Base-by-base conservation (phyloP, 305 asterid species). In the Monarda citriodora region DNA sequence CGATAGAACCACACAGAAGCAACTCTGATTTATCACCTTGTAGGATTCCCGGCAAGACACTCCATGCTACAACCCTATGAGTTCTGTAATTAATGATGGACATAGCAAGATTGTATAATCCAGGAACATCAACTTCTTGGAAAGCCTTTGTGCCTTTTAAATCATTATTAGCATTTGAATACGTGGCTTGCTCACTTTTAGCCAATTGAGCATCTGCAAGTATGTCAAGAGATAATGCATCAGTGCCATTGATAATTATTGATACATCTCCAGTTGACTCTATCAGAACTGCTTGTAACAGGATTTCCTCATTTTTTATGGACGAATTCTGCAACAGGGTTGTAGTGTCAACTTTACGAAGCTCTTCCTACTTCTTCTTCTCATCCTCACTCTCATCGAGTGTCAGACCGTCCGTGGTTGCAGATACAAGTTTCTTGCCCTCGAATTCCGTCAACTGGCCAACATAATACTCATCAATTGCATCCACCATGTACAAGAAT, bases 111-210 rank as follows among this genome's bases (percentile, higher is more conserved):
- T 85, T 91, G 85, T 86, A 91, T 52, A 95, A 72, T 61, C 98
- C 98, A 67, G 91, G 82, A 60, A 91, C 79, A 78, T 91, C 97
- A 60, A 95, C 98, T 85, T 95, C 98, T 75, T 95, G 98, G 77
- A 79, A 91, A 31, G 98, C 97, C 73, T 81, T 95, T 15, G 99
- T 91, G 80, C 99, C 98, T 79, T 80, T 88, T 75, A 95, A 81
- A 72, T 95, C 99, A 79, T 91, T 95, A 75, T 95, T 91, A 65
- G 98, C 95, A 75, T 96, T 88, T 65, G 98, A 97, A 77, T 86
- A 95, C 21, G 98, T 88, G 71, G 99, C 96, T 82, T 95, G 99
- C 75, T 95, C 99, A 64, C 96, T 88, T 79, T 95, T 98, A 67
- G 90, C 84, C 80, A 88, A 77, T 81, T 80, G 96, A 40, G 78